These are phyloP conservation scores for Trypanosoma brucei DNA, from an alignment of 208 protist genomes.

Conservation along the genomic window DNA sequence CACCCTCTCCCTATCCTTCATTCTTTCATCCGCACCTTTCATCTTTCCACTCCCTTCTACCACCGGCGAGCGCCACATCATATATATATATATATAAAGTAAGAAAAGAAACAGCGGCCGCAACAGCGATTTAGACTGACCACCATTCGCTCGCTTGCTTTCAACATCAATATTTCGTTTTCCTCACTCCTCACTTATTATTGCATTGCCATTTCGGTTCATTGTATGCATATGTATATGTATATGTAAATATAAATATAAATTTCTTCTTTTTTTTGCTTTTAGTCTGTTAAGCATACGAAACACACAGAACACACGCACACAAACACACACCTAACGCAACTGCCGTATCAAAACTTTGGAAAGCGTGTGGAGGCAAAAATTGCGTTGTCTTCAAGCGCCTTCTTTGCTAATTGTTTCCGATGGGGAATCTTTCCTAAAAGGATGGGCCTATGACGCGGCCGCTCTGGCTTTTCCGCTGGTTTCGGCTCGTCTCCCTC, in stretches of 20 bases:
- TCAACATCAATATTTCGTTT: too few relatives aligned
- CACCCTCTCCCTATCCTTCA: too few relatives aligned
- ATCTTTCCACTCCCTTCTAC: too few relatives aligned
- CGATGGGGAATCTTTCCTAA: slow-evolving; percentile 31
- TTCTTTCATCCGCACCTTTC: too few relatives aligned
- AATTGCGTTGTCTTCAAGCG: slow-evolving; percentile 65
- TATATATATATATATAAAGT: too few relatives aligned
- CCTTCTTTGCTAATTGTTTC: slow-evolving; percentile 61
- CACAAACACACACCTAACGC: neutral
- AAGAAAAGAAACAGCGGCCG: too few relatives aligned
- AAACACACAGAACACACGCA: slow-evolving; percentile 2
- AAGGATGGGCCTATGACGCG: slow-evolving; percentile 33
- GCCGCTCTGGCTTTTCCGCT: neutral
- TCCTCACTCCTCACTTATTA: too few relatives aligned
- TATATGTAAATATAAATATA: slow-evolving; percentile 25
- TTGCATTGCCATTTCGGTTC: too few relatives aligned
- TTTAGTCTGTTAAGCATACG: slow-evolving; percentile 8
- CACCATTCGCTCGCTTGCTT: too few relatives aligned
- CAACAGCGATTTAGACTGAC: too few relatives aligned
- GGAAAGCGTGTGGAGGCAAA: slow-evolving; percentile 31
- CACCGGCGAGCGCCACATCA: too few relatives aligned
- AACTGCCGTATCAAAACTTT: neutral
- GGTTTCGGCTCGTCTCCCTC: neutral
- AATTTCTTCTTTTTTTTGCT: neutral
- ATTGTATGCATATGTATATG: slow-evolving; percentile 18